Conservation (phyloP, 768 basidiomycete genomes). For the Termitomyces sp. region DNA sequence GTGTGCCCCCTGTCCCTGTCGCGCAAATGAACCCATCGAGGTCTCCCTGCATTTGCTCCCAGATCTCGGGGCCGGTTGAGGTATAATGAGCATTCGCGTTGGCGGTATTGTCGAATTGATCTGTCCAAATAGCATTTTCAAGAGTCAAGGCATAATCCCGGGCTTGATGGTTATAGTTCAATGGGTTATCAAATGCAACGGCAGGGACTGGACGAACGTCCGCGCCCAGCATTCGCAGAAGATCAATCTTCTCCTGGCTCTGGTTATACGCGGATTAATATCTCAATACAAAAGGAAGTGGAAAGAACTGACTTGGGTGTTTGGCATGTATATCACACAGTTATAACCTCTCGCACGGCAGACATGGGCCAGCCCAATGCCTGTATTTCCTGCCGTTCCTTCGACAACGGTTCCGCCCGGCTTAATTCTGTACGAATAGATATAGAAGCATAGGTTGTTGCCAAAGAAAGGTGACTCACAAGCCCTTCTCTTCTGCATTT, state of each 20-base stretch:
- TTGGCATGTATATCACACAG: constrained; percentile 99
- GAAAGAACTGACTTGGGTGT: constrained; percentile 62
- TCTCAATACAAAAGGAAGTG: neutral
- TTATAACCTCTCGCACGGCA: constrained; percentile 91
- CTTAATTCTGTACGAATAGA: constrained; percentile 47
- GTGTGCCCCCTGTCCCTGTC: constrained; percentile 94
- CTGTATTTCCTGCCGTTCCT: constrained; percentile 97
- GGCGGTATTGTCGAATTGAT: constrained; percentile 97
- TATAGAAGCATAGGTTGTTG: neutral
- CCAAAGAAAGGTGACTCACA: constrained; percentile 38
- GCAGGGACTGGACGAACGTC: constrained; percentile 96
- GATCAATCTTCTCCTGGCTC: constrained; percentile 98
- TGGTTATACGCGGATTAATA: constrained; percentile 24
- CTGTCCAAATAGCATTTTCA: constrained; percentile 89
- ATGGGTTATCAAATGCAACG: constrained; percentile 91
- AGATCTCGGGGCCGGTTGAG: constrained; percentile 95
- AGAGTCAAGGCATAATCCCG: constrained; percentile 73
- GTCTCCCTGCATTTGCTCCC: constrained; percentile 77
- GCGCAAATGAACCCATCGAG: constrained; percentile 91
- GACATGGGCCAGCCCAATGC: constrained; percentile 93
- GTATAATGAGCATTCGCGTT: constrained; percentile 86
- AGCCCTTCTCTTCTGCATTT: constrained; percentile 82
- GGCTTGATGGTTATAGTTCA: constrained; percentile 98
- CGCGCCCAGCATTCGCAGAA: constrained; percentile 94
- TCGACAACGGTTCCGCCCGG: constrained; percentile 97